Conservation (phyloP, 78 protist species). For the Dictyostelium capitatum region DNA sequence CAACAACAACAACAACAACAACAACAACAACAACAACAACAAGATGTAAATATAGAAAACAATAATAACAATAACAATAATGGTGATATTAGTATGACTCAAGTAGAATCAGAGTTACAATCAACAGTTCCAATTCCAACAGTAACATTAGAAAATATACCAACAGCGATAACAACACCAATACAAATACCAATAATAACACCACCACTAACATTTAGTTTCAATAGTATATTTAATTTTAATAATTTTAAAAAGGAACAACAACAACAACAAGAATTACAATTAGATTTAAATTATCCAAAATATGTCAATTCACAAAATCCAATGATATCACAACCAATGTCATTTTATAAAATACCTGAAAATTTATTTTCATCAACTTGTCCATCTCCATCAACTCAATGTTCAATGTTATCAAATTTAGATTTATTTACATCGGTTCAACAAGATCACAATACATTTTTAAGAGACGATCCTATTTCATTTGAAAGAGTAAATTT, state of each 20-base stretch:
- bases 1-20: neutral
- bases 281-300: neutral
- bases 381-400: neutral
- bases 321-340: neutral
- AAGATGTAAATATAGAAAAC: neutral
- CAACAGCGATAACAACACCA: neutral
- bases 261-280: neutral
- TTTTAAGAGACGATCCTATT: slow-evolving; percentile 34
- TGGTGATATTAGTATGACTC: neutral
- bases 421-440: slow-evolving; percentile 45
- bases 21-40: neutral
- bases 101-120: no score
- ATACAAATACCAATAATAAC: neutral
- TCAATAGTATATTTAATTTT: slow-evolving; percentile 23
- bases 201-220: neutral
- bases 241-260: neutral
- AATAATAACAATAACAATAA: neutral
- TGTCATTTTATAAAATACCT: slow-evolving; percentile 34
- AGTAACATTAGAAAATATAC: no score
- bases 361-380: slow-evolving; percentile 2
- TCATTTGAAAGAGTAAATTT: slow-evolving; percentile 38
- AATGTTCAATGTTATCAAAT: neutral
- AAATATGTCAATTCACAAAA: slow-evolving; percentile 25
- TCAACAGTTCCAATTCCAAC: no score
- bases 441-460: slow-evolving; percentile 28